Conservation (phyloP, 225 moss, liverwort and hornwort genomes). For the Marchantia polymorpha region DNA sequence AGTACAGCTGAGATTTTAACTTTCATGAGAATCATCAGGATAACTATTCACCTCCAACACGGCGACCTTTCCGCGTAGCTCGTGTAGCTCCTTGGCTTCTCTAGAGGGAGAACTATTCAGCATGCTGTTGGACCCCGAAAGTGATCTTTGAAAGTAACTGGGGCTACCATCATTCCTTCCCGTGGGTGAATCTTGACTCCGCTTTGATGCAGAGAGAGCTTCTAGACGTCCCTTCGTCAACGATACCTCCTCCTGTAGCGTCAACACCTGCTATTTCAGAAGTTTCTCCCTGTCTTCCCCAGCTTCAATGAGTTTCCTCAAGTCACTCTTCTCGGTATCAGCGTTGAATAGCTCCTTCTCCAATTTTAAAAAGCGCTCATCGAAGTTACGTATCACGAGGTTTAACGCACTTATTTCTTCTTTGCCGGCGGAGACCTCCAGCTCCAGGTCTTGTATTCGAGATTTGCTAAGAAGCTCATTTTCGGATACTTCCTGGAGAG, state of each 20-base stretch:
- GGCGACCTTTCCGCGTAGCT: constrained; percentile 43
- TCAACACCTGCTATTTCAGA: constrained; percentile 48
- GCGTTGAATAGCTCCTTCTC: constrained; percentile 55
- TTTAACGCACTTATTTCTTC: constrained; percentile 44
- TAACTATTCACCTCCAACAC: constrained; percentile 40
- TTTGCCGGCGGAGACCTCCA: constrained; percentile 50
- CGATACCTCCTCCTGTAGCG: constrained; percentile 48
- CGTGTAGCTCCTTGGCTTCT: constrained; percentile 40
- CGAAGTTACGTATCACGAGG: constrained; percentile 43
- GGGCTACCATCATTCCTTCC: constrained; percentile 45
- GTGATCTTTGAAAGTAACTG: constrained; percentile 38
- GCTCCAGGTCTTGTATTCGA: constrained; percentile 67
- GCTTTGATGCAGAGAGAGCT: constrained; percentile 48
- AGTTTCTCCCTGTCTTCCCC: constrained; percentile 50
- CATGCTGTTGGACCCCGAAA: constrained; percentile 41
- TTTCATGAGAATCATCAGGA: neutral
- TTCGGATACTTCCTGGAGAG: constrained; percentile 65
- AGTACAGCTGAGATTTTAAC: too few relatives aligned
- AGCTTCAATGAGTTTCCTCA: constrained; percentile 47
- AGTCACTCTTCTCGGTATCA: constrained; percentile 54
- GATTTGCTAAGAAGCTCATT: constrained; percentile 61
- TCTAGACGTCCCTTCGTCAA: constrained; percentile 54
- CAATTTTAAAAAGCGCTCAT: constrained; percentile 41
- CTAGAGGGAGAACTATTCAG: constrained; percentile 32
- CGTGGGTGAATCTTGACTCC: too few relatives aligned